Conservation (phyloP, 1,284 basidiomycete genomes). For the Takashimella koratensis region DNA sequence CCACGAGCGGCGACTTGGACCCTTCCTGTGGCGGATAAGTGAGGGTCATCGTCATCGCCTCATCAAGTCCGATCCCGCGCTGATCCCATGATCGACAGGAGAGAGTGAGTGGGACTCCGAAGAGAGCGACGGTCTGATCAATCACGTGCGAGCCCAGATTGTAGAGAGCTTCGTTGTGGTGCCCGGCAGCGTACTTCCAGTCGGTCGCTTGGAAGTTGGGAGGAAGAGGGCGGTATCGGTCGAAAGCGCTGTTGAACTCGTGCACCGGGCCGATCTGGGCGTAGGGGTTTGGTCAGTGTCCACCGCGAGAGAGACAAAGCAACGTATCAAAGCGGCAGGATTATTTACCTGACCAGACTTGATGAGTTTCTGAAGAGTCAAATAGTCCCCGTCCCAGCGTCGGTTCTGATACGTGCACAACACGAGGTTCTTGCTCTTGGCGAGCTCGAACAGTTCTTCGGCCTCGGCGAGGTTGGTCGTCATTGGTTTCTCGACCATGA, state of each 20-base stretch:
- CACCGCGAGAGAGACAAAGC: too few relatives aligned
- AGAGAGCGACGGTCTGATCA: constrained; percentile 72
- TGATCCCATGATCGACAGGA: constrained; percentile 41
- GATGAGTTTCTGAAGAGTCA: constrained; percentile 66
- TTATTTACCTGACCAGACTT: too few relatives aligned
- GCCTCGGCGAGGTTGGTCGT: constrained; percentile 65
- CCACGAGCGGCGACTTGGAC: constrained; percentile 58
- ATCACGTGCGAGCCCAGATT: constrained; percentile 57
- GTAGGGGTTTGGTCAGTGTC: too few relatives aligned
- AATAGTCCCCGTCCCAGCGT: constrained; percentile 58
- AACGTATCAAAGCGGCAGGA: too few relatives aligned
- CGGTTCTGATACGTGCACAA: constrained; percentile 71
- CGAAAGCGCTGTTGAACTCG: constrained; percentile 55
- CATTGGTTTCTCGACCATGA: constrained; percentile 78
- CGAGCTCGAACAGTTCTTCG: constrained; percentile 62
- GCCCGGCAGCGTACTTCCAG: constrained; percentile 52
- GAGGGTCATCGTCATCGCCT: constrained; percentile 60
- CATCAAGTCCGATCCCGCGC: constrained; percentile 42
- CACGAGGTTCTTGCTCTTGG: constrained; percentile 62
- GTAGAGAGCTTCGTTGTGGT: constrained; percentile 49
- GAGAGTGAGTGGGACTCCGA: constrained; percentile 67
- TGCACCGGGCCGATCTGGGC: constrained; percentile 36
- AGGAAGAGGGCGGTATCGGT: constrained; percentile 65
- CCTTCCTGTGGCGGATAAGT: constrained; percentile 56
- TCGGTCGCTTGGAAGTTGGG: constrained; percentile 52